A percentile compares a stretch with the other conserved stretches of the same genome.
phyloP scores from a whole-genome alignment of 495 filamentous ascomycete species.

The Articulospora tetracladia region DNA sequence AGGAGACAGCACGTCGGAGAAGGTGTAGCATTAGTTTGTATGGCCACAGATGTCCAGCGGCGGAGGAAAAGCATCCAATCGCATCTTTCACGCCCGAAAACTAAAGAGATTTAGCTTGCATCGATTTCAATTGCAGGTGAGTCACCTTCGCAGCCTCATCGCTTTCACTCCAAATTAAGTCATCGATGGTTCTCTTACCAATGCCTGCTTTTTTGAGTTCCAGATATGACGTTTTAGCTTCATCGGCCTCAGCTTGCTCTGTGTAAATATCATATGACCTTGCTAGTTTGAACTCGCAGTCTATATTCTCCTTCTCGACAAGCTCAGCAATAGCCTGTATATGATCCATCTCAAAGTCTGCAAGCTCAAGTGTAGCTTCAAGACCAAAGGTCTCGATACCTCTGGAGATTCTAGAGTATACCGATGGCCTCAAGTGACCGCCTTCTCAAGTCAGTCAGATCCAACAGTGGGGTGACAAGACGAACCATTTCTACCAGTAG shows the following conservation, averaged over 20 bases:
- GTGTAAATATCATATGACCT: slow-evolving; percentile 5
- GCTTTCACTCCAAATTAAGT: slow-evolving; percentile 36
- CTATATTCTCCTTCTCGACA: slow-evolving; percentile 42
- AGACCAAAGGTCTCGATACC: slow-evolving; percentile 33
- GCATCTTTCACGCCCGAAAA: slow-evolving; percentile 37
- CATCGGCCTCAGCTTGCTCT: slow-evolving; percentile 1
- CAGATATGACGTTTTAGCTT: not conserved
- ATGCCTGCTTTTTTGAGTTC: not conserved
- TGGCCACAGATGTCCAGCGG: slow-evolving; percentile 57
- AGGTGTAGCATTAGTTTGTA: slow-evolving; percentile 61
- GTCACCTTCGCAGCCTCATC: slow-evolving; percentile 30
- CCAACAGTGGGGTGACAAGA: not conserved
- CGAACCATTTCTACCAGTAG: slow-evolving; percentile 55
- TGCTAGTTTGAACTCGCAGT: slow-evolving; percentile 43
- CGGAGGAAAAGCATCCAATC: slow-evolving; percentile 48
- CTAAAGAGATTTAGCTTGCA: slow-evolving; percentile 32
- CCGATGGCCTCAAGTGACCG: slow-evolving; percentile 59
- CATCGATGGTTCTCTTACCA: slow-evolving; percentile 31
- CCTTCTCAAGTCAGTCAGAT: slow-evolving; percentile 27
- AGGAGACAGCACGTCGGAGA: slow-evolving; percentile 43
- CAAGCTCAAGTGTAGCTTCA: slow-evolving; percentile 46
- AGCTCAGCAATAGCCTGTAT: slow-evolving; percentile 50
- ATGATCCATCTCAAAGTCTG: slow-evolving; percentile 48
- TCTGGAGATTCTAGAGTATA: slow-evolving; percentile 46
- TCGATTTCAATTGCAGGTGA: slow-evolving; percentile 29